Percentiles rank a stretch among this genome's conserved stretches.
These are phyloP conservation scores for Rutstroemia sp. DNA, from an alignment of 2,329 filamentous ascomycete genomes.

Conservation along the genomic window DNA sequence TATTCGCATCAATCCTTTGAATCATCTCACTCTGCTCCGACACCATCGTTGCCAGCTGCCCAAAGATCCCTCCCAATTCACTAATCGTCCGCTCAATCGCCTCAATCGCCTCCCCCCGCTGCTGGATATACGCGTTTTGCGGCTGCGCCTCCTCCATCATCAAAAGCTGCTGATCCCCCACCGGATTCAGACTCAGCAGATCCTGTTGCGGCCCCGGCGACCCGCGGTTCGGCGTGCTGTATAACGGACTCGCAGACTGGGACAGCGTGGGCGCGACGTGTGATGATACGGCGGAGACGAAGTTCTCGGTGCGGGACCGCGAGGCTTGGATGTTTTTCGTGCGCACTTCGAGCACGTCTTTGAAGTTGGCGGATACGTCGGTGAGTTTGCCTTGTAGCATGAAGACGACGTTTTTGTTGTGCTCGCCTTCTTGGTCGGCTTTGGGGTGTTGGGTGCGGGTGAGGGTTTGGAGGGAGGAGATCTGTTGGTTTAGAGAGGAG, in stretches of 20 bases:
- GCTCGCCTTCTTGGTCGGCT: slow-evolving; percentile 78
- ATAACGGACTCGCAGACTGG: slow-evolving; percentile 78
- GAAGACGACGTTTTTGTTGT: slow-evolving; percentile 95
- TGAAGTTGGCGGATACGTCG: slow-evolving; percentile 91
- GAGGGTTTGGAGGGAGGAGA: slow-evolving; percentile 71
- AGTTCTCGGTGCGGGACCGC: slow-evolving; percentile 87
- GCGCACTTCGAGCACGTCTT: slow-evolving; percentile 90
- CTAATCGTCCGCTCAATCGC: slow-evolving; percentile 93
- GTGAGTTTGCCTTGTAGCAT: slow-evolving; percentile 86
- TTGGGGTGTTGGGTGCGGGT: slow-evolving; percentile 68
- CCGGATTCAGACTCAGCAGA: slow-evolving; percentile 75
- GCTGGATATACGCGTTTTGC: slow-evolving; percentile 82
- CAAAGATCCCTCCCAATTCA: slow-evolving; percentile 87
- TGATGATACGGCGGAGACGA: slow-evolving; percentile 82
- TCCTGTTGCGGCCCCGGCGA: slow-evolving; percentile 60
- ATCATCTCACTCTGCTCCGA: slow-evolving; percentile 97
- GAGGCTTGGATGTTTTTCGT: slow-evolving; percentile 98
- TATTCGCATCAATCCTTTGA: slow-evolving; percentile 93
- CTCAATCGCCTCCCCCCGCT: slow-evolving; percentile 91
- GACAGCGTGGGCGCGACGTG: slow-evolving; percentile 61
- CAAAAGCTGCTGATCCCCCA: slow-evolving; percentile 79
- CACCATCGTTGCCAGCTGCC: slow-evolving; percentile 93
- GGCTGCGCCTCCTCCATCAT: slow-evolving; percentile 90
- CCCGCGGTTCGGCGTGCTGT: slow-evolving; percentile 66
- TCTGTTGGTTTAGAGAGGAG: slow-evolving; percentile 77